Conservation (phyloP, 2,329 filamentous ascomycete genomes). For the Clonostachys chloroleuca region DNA sequence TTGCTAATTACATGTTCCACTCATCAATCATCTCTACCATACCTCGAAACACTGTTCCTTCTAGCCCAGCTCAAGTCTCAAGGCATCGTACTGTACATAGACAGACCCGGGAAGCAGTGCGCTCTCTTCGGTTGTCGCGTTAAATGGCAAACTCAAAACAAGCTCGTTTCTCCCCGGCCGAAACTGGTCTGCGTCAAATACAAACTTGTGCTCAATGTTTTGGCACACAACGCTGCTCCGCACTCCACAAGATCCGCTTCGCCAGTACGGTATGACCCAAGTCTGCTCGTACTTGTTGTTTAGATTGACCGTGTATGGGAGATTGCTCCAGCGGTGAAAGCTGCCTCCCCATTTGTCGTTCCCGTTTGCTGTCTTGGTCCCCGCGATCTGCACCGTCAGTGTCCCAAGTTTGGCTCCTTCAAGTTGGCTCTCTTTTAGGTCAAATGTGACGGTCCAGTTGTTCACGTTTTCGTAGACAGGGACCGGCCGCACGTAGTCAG, state of each 20-base stretch:
- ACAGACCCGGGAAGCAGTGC: constrained; percentile 48
- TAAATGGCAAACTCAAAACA: constrained; percentile 52
- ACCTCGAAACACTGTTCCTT: too few relatives aligned
- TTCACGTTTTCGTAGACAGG: constrained; percentile 41
- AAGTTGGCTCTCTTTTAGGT: constrained; percentile 35
- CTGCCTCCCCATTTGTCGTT: constrained; percentile 36
- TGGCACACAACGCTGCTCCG: constrained; percentile 58
- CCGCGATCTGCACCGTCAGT: constrained; percentile 59
- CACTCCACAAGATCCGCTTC: constrained; percentile 49
- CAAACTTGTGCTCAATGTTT: constrained; percentile 55
- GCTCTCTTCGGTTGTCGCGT: constrained; percentile 54
- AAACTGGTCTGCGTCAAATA: constrained; percentile 44
- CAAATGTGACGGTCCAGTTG: constrained; percentile 56
- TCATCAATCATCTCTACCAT: too few relatives aligned
- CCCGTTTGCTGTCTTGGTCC: constrained; percentile 55
- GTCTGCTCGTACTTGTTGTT: constrained; percentile 37
- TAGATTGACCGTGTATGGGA: constrained; percentile 39
- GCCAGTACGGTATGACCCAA: constrained; percentile 49
- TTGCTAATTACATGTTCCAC: too few relatives aligned
- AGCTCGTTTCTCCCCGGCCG: constrained; percentile 48
- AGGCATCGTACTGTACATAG: constrained; percentile 63
- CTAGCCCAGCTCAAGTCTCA: constrained; percentile 47
- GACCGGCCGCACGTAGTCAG: constrained; percentile 36
- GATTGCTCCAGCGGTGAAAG: constrained; percentile 34
- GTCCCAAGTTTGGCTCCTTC: constrained; percentile 39